Evolutionary conservation across 805 yeast genomes (phyloP).

Genomic region (Hanseniaspora vineae): DNA sequence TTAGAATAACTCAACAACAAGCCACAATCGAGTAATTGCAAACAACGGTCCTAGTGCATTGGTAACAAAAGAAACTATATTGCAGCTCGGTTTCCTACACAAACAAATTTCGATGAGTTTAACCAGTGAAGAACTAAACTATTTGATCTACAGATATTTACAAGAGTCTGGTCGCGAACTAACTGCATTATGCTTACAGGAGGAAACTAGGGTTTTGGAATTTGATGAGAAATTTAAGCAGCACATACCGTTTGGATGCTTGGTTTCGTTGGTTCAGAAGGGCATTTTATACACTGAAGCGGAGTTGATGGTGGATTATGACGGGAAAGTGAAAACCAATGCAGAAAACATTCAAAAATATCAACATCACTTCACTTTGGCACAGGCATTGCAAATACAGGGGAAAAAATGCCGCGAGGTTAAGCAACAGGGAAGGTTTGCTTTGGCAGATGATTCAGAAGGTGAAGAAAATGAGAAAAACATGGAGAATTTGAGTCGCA

Average conservation of each 20-base stretch:
- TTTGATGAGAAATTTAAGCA: constrained; percentile 39
- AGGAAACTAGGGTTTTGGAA: constrained; percentile 50
- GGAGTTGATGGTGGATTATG: constrained; percentile 38
- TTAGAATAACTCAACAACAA: too few relatives aligned
- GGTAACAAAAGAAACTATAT: not conserved
- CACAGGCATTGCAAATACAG: constrained; percentile 40
- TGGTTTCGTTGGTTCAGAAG: constrained; percentile 72
- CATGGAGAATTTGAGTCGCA: not conserved
- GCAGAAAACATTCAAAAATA: constrained; percentile 11
- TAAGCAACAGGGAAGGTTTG: constrained; percentile 22
- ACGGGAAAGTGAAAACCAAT: constrained; percentile 19
- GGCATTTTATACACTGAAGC: constrained; percentile 72
- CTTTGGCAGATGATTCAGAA: constrained; percentile 13
- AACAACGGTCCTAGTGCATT: not conserved
- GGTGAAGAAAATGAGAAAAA: not conserved
- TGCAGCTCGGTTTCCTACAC: not conserved
- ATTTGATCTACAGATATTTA: constrained; percentile 82
- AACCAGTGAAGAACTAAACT: constrained; percentile 74
- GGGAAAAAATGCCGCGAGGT: constrained; percentile 20
- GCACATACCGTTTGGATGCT: constrained; percentile 60
- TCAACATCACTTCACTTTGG: constrained; percentile 33
- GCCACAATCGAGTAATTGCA: too few relatives aligned
- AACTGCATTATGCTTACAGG: constrained; percentile 68
- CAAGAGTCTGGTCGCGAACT: constrained; percentile 74
- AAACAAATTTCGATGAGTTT: constrained; percentile 44